Evolutionary conservation across 768 basidiomycete species (phyloP), one percentile per base, ranked within the genome.

Genomic region (Lactifluus volemus): DNA sequence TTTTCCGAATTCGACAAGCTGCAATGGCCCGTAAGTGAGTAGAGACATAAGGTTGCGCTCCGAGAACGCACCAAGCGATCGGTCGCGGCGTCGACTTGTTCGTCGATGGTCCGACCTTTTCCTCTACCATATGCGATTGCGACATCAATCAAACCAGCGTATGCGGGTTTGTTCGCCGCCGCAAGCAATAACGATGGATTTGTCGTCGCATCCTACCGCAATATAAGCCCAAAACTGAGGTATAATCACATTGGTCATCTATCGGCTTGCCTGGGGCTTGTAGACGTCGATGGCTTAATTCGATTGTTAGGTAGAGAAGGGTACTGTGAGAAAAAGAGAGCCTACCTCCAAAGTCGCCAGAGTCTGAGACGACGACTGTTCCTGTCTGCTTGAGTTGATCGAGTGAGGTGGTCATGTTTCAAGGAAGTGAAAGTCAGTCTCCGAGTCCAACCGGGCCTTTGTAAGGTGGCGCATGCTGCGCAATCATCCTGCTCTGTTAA

Each of bases 1-100:
- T 73, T 86, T 90, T 67, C 97, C 97, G 77, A 99, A 99, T 75
- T 92, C 96, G 69, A 98, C 92, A 64, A 99, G 86, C 93, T 96
- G 71, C 36, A 32, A 58, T 63, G 12, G 30, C 30, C 59, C 17
- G 21, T 55, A 45, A 64, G 56, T 53, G 41, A 45, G 41, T 29
- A 54, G 62, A 32, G 19, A 5, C 19, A 34, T 45, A 53, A 19
- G 17, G 38, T 15, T 21, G 48, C 25, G 25, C 49, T 11, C 11
- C 10, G 45, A 48, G 63, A 53, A 77, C 86, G 67, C 68, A 94
- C 94, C 70, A 99, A 81, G 67, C 94, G 85, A 76, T 99, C 96
- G 61, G 86, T 77, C 56, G 96, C 94, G 67, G 83, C 78, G 67
- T 88, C 84, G 61, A 84, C 76, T 73, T 98, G 88, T 49, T 74